Conservation (phyloP, 1,139 yeast genomes). For the Sugiyamaella novakii region DNA sequence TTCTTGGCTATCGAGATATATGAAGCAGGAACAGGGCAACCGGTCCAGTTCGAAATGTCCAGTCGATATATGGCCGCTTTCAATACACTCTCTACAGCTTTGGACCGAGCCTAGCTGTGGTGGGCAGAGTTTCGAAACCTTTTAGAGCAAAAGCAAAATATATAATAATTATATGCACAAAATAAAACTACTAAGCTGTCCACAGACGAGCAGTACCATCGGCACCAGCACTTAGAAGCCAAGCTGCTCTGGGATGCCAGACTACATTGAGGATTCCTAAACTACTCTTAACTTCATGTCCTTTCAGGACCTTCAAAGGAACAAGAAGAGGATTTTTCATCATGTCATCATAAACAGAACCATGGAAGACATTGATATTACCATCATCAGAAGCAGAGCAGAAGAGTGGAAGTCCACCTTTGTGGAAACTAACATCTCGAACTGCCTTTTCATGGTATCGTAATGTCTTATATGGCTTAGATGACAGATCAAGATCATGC, state of each 20-base stretch:
- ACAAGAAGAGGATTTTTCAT: slow-evolving; percentile 95
- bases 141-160: background rate
- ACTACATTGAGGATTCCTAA: slow-evolving; percentile 86
- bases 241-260: slow-evolving; percentile 99
- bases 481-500: slow-evolving; percentile 92
- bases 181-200: slow-evolving; percentile 68
- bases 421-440: slow-evolving; percentile 84
- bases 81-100: background rate
- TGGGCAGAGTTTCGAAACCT: background rate
- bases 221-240: slow-evolving; percentile 98
- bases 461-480: slow-evolving; percentile 91
- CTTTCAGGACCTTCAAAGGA: slow-evolving; percentile 90
- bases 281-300: slow-evolving; percentile 80
- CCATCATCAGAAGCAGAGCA: slow-evolving; percentile 99
- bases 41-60: no score
- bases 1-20: slow-evolving; percentile 52
- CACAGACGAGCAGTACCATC: slow-evolving; percentile 95
- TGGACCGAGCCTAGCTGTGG: slow-evolving; percentile 11
- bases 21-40: no score
- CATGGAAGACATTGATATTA: slow-evolving; percentile 89
- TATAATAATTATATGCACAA: slow-evolving; percentile 13
- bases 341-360: slow-evolving; percentile 92
- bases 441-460: slow-evolving; percentile 96
- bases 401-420: slow-evolving; percentile 80
- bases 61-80: no score